A percentile compares a stretch with the other conserved stretches of the same genome.
Evolutionary conservation across 2,329 filamentous ascomycete genomes (phyloP).

Genomic region (Dothistroma pini): DNA sequence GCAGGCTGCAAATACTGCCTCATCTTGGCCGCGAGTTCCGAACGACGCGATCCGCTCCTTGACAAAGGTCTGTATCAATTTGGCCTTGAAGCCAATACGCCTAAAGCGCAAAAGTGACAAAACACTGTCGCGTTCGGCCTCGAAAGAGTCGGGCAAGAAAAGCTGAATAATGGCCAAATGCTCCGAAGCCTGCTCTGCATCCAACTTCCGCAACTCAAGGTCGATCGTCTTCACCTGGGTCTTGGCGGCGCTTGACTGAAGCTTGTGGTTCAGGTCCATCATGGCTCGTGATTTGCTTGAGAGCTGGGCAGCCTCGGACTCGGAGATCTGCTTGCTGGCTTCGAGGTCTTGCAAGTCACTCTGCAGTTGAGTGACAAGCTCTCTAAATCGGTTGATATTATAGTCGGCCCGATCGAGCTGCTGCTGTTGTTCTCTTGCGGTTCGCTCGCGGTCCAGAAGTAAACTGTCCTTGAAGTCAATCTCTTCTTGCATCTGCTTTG

Average conservation of each 20-base stretch:
- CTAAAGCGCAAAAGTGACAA: slow-evolving; percentile 84
- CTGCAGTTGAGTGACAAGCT: slow-evolving; percentile 81
- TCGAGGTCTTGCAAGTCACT: slow-evolving; percentile 87
- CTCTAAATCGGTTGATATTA: slow-evolving; percentile 81
- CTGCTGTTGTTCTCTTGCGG: slow-evolving; percentile 71
- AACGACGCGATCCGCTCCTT: slow-evolving; percentile 72
- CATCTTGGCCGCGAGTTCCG: slow-evolving; percentile 64
- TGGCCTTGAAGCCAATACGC: slow-evolving; percentile 82
- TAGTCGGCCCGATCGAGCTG: slow-evolving; percentile 84
- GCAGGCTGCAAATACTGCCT: slow-evolving; percentile 74
- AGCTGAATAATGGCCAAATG: slow-evolving; percentile 85
- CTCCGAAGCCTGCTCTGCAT: slow-evolving; percentile 82
- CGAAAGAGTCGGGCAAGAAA: slow-evolving; percentile 82
- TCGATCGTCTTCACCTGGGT: slow-evolving; percentile 94
- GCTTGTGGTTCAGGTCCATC: slow-evolving; percentile 93
- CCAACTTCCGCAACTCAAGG: slow-evolving; percentile 77
- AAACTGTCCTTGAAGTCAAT: slow-evolving; percentile 83
- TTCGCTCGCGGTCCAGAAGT: slow-evolving; percentile 75
- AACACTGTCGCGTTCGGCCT: slow-evolving; percentile 78
- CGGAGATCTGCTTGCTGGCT: slow-evolving; percentile 85
- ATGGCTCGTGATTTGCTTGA: slow-evolving; percentile 85
- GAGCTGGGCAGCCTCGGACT: slow-evolving; percentile 87
- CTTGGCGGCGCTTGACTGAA: slow-evolving; percentile 85
- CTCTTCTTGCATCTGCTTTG: slow-evolving; percentile 92
- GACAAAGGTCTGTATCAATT: slow-evolving; percentile 71